Evolutionary conservation across 495 filamentous ascomycete species (phyloP).

Genomic region (Lepraria neglecta): DNA sequence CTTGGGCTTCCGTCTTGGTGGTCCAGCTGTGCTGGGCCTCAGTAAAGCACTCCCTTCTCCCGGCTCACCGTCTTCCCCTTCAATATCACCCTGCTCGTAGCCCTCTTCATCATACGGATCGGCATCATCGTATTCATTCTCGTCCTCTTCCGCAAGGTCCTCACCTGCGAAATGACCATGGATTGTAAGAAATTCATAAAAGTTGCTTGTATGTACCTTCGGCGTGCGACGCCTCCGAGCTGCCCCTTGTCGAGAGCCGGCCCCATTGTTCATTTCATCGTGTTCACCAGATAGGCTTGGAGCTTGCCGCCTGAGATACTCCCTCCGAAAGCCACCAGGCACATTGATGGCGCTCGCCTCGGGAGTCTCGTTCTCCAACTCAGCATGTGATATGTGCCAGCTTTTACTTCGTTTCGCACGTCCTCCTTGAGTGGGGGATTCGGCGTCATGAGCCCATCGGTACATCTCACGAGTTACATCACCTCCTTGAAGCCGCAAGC

Average conservation of each 20-base stretch:
- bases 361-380: conserved; percentile 68
- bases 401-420: conserved; percentile 70
- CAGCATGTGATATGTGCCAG: conserved; percentile 68
- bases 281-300: conserved; percentile 47
- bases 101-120: conserved; percentile 49
- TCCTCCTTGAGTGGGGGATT: conserved; percentile 39
- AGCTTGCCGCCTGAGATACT: conserved; percentile 68
- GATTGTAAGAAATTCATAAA: conserved; percentile 88
- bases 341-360: conserved; percentile 84
- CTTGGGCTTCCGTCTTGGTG: conserved; percentile 63
- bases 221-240: conserved; percentile 40
- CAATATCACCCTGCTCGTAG: conserved; percentile 41
- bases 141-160: conserved; percentile 90
- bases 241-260: conserved; percentile 30
- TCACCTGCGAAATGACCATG: conserved; percentile 98
- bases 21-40: conserved; percentile 54
- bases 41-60: conserved; percentile 80
- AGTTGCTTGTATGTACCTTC: conserved; percentile 76
- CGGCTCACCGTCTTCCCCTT: conserved; percentile 55
- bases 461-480: conserved; percentile 94
- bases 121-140: conserved; percentile 82
- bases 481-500: conserved; percentile 82
- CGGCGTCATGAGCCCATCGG: conserved; percentile 81
- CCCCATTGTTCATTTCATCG: neutral
- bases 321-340: conserved; percentile 87